Base-by-base conservation (phyloP, 768 basidiomycete genomes). In the Tylopilus felleus region DNA sequence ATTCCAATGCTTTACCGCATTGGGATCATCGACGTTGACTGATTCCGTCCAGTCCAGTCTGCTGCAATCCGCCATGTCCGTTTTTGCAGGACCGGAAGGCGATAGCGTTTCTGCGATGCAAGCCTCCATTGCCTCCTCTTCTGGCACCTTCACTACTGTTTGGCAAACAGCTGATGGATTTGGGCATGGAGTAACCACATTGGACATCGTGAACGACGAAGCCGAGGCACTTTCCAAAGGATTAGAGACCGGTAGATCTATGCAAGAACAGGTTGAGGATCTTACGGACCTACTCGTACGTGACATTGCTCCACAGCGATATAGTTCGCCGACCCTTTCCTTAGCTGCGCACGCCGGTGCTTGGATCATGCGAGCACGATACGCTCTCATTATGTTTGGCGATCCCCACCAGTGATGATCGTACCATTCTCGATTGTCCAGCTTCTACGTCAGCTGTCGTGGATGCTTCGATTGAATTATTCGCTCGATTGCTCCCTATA, bases 81-180 rank as follows among this genome's bases (percentile, higher is more conserved):
- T 93, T 8, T 93, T 98, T 63, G 88, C 93, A 3, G 90, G 93
- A 62, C 84, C 89, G 0, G 95, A 98, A 51, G 85, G 82, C 1
- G 93, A 91, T 65, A 74, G 79, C 0, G 86, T 91, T 1, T 92
- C 91, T 2, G 83, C 86, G 0, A 82, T 97, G 17, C 96, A 98
- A 69, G 94, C 94, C 1, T 90, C 92, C 0, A 96, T 98, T 58
- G 88, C 90, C 0, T 86, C 90, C 1, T 90, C 86, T 7, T 80
- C 90, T 0, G 95, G 94, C 1, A 76, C 82, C 0, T 95, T 97
- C 69, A 85, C 84, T 3, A 83, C 81, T 14, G 79, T 99, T 13
- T 98, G 96, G 96, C 82, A 87, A 52, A 81, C 82, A 51, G 77
- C 80, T 2, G 96, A 98, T 68, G 91, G 93, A 6, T 96, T 93